Base-by-base conservation (phyloP, 176 grass and related monocot genomes). In the Raddia guianensis region DNA sequence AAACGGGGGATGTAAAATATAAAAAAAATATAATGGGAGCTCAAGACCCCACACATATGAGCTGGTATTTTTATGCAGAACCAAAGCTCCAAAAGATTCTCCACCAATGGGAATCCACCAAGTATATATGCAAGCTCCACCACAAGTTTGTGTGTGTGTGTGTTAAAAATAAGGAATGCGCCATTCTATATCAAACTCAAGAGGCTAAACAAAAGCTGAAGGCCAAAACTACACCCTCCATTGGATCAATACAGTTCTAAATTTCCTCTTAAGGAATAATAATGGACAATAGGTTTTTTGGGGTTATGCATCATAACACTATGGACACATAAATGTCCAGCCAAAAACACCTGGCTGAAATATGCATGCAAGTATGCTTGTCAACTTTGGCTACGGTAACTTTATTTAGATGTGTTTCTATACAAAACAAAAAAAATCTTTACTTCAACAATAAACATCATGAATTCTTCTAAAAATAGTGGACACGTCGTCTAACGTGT, bases 101-200 rank as follows among this genome's bases (percentile, higher is more conserved):
- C 86, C 43, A 9, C 74, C 59, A 85, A 63, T 89, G 61, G 64
- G 76, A 86, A 76, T 65, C 65, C 40, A 86, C 59, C 71, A 37
- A 73, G 54, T 27, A 27, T 27, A 27, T 27, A 27, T 27, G 54
- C 66, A 86, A 64, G 64, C 48, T 70, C 44, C 64, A 64, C 67
- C 78, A 58, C 64, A 51, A 13, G 50, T 65, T 74, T 69, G 50
- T 18, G 19, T 20, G 42, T 32, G 33, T 63, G 19, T 10, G 5
- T 43, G 69, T 3, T 32, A 72, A 73, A 82, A 86, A 77, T 70
- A 86, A 79, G 12, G 7, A 3, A 64, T 27, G 51, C 66, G 15
- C 80, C 52, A 84, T 91, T 82, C 88, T 85, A 82, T 88, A 82
- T 88, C 86, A 78, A 63, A 82, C 63, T 56, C 68, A 62, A 88